Base-by-base conservation (phyloP, 495 filamentous ascomycete genomes). In the Daldinia decipiens region DNA sequence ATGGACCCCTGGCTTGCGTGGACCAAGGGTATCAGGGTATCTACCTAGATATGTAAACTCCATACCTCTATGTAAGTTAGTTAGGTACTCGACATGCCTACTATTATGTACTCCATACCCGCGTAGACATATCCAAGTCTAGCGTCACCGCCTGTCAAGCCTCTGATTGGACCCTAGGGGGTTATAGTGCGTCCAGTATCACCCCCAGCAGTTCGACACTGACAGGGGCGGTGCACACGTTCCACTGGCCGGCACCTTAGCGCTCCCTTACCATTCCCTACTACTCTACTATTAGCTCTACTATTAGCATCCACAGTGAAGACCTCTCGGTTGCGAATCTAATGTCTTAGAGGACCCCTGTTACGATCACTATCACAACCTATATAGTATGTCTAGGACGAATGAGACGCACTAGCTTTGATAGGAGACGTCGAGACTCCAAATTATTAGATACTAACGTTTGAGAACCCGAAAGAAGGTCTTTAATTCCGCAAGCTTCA, bases 171-270 rank as follows among this genome's bases (percentile, higher is more conserved):
- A 45, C 40, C 45, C 32, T 24, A 50, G 24, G 24, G 27, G 51
- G 55, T 63, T 64, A 65, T 65, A 55, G 64, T 65, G 65, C 58
- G 24, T 19, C 60, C 40, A 61, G 58, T 53, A 47, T 58, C 34
- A 62, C 51, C 68, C 66, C 68, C 59, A 57, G 47, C 58, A 62
- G 51, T 65, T 65, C 59, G 43, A 73, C 65, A 64, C 51, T 17
- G 70, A 73, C 70, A 73, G 65, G 70, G 70, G 70, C 61, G 43
- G 43, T 65, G 65, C 70, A 68, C 60, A 52, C 61, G 67, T 65
- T 62, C 70, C 70, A 73, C 70, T 73, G 70, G 70, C 50, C 45
- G 59, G 17, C 59, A 39, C 55, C 0, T 71, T 72, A 72, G 69
- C 69, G 69, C 69, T 72, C 19, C 60, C 52, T 50, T 68, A 65